phyloP scores from a whole-genome alignment of 257 asterid species.

The Hygrophila difformis region DNA sequence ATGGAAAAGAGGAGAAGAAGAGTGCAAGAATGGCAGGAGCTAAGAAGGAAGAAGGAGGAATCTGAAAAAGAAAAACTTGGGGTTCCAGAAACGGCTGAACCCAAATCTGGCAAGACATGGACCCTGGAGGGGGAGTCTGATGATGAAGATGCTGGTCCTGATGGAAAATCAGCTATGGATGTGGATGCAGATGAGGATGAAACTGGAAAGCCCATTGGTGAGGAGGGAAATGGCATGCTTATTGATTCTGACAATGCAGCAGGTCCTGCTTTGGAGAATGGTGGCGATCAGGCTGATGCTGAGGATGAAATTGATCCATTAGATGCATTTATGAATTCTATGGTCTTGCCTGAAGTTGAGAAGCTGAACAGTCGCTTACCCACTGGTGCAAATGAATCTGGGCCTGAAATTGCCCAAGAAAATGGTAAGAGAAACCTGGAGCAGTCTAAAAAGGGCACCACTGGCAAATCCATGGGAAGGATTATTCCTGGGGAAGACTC shows the following conservation, averaged over 20 bases:
- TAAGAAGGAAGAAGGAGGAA: constrained; percentile 61
- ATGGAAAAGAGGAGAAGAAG: constrained; percentile 80
- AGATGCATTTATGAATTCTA: constrained; percentile 80
- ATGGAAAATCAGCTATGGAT: constrained; percentile 40
- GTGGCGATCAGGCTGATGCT: constrained; percentile 22
- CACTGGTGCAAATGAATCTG: constrained; percentile 25
- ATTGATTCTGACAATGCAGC: constrained; percentile 28
- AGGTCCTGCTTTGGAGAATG: constrained; percentile 32
- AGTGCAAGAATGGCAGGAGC: constrained; percentile 94
- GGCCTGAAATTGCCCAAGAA: constrained; percentile 31
- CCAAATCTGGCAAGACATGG: constrained; percentile 73
- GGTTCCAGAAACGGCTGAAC: constrained; percentile 35
- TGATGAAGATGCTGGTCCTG: constrained; percentile 65
- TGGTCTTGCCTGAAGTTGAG: constrained; percentile 88
- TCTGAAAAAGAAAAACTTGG: constrained; percentile 65
- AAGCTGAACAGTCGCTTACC: constrained; percentile 39
- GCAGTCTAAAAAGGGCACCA: constrained; percentile 28
- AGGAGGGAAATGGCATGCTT: constrained; percentile 29
- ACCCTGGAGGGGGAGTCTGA: constrained; percentile 87
- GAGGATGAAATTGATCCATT: constrained; percentile 81
- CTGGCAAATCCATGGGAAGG: constrained; percentile 56
- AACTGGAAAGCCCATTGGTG: constrained; percentile 22
- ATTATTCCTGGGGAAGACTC: constrained; percentile 80
- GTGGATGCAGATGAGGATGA: constrained; percentile 38
- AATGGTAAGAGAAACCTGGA: constrained; percentile 26